Evolutionary conservation across 1,284 basidiomycete genomes (phyloP).

Genomic region (Marasmius sp.): DNA sequence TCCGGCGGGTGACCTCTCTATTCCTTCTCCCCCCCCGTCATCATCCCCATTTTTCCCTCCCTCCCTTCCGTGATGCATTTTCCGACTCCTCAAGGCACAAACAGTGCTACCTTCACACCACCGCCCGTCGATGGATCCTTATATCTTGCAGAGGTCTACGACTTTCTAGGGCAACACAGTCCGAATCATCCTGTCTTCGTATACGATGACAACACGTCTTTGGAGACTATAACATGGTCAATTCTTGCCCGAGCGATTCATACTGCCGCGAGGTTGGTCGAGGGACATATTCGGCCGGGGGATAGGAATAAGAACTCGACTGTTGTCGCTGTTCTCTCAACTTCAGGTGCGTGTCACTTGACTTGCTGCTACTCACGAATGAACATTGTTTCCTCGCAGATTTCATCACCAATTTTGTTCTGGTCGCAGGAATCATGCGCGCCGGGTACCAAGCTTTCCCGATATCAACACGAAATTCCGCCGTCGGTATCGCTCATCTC

Average conservation of each 20-base stretch:
- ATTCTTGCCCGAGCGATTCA: constrained; percentile 7
- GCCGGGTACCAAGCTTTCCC: constrained; percentile 18
- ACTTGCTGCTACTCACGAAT: not conserved
- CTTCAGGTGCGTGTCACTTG: constrained; percentile 14
- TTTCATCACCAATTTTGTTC: constrained; percentile 11
- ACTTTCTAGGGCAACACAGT: constrained; percentile 18
- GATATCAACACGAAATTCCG: constrained; percentile 13
- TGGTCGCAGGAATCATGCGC: constrained; percentile 16
- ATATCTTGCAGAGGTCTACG: constrained; percentile 20
- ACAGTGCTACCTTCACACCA: constrained; percentile 8
- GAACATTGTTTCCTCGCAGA: constrained; percentile 5
- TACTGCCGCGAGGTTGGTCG: constrained; percentile 3
- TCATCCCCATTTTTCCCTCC: not conserved
- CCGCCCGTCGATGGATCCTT: constrained; percentile 17
- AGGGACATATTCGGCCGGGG: not conserved
- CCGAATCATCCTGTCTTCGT: constrained; percentile 21
- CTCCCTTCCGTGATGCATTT: not conserved
- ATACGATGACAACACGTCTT: constrained; percentile 11
- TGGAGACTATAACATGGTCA: constrained; percentile 8
- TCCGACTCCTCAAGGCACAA: constrained; percentile 2
- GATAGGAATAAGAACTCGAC: constrained; percentile 6
- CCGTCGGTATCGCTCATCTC: constrained; percentile 13
- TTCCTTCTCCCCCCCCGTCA: not conserved
- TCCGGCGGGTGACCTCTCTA: not conserved
- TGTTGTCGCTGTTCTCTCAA: constrained; percentile 20